Conservation (phyloP, 257 asterid genomes). For the Perilla frutescens region DNA sequence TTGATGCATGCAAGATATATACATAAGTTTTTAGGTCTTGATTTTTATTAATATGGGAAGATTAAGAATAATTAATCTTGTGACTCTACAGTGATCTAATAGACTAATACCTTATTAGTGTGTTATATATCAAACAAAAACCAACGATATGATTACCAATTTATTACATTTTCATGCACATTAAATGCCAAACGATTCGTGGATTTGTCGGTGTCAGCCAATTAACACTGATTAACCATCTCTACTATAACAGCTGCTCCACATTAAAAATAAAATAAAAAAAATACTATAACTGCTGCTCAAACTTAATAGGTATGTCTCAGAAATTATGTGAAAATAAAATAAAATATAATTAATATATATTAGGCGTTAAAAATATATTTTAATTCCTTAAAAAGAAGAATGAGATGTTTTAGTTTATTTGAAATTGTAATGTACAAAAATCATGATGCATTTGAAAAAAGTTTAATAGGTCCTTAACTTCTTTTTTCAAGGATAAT, state of each 20-base stretch:
- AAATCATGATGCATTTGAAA: too few species aligned
- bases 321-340: too few species aligned
- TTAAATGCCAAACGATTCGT: constrained; percentile 29
- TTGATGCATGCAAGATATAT: not conserved
- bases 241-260: not conserved
- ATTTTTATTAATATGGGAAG: not conserved
- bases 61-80: not conserved
- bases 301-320: too few species aligned
- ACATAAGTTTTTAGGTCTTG: not conserved
- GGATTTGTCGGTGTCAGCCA: constrained; percentile 16
- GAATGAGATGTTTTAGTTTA: too few species aligned
- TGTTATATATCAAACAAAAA: not conserved
- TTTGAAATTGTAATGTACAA: too few species aligned
- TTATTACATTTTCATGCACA: constrained; percentile 13
- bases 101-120: not conserved
- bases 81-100: not conserved
- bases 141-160: constrained; percentile 13
- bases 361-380: too few species aligned
- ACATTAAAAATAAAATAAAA: too few species aligned
- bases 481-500: too few species aligned
- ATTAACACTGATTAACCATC: not conserved
- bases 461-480: too few species aligned
- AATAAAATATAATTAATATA: too few species aligned
- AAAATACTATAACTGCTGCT: too few species aligned
- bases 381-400: too few species aligned